Percentiles rank a stretch among this genome's conserved stretches.
Conservation (phyloP, 2,329 filamentous ascomycete genomes). For the Geosmithia morbida region DNA sequence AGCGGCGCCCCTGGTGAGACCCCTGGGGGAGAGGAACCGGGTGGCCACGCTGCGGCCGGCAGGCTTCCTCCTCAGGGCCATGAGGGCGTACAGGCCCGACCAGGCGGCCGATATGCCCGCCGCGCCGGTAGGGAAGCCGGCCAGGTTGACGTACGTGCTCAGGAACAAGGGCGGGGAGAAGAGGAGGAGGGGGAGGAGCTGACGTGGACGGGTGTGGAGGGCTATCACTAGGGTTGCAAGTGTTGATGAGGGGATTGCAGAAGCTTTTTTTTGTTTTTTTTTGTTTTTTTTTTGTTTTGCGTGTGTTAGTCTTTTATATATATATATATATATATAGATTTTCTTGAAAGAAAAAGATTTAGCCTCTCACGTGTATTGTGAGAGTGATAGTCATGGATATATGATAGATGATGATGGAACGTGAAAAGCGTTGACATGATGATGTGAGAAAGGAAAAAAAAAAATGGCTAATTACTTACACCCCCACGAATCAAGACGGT, state of each 20-base stretch:
- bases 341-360: no score
- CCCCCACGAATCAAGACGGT: background rate
- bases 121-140: conserved; percentile 41
- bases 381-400: no score
- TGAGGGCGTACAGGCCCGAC: conserved; percentile 41
- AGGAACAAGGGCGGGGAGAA: conserved; percentile 39
- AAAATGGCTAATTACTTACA: background rate
- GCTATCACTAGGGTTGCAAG: conserved; percentile 41
- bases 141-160: conserved; percentile 43
- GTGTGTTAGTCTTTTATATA: no score
- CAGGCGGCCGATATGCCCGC: conserved; percentile 41
- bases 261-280: conserved; percentile 20
- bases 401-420: no score
- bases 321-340: no score
- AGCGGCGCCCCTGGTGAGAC: conserved; percentile 33
- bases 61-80: conserved; percentile 31
- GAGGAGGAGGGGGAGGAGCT: conserved; percentile 34
- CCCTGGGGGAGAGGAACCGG: conserved; percentile 20
- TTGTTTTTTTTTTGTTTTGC: background rate
- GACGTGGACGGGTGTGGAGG: conserved; percentile 39
- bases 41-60: conserved; percentile 15
- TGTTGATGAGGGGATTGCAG: conserved; percentile 36
- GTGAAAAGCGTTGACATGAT: no score
- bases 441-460: background rate
- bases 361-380: no score